Evolutionary conservation across 148 eudicot genomes (phyloP).

Genomic region (Simmondsia chinensis): DNA sequence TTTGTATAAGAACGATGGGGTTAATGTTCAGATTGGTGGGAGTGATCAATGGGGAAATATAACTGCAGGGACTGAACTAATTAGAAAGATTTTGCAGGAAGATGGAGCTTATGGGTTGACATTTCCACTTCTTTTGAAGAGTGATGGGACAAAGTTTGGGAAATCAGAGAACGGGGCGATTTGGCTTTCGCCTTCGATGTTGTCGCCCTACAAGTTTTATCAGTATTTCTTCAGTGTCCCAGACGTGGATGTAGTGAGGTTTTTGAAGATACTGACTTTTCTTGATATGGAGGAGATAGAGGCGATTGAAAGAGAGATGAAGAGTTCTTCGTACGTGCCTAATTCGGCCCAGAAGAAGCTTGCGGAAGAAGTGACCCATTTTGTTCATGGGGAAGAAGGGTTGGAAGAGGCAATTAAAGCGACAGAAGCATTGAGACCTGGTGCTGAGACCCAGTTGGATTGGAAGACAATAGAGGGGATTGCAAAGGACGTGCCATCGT

Average conservation of each 20-base stretch:
- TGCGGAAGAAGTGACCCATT: conserved; percentile 75
- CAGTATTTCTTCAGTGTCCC: conserved; percentile 78
- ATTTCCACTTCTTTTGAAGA: conserved; percentile 74
- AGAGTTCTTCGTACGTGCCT: conserved; percentile 37
- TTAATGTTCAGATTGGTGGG: conserved; percentile 79
- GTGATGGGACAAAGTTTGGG: conserved; percentile 82
- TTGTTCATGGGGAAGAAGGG: conserved; percentile 83
- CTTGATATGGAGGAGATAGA: conserved; percentile 54
- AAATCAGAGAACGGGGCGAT: conserved; percentile 87
- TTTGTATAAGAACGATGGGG: conserved; percentile 42
- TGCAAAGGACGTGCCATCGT: conserved; percentile 73
- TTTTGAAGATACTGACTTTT: conserved; percentile 68
- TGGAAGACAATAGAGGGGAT: conserved; percentile 60
- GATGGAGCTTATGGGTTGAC: conserved; percentile 70
- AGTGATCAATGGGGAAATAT: conserved; percentile 98
- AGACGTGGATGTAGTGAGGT: conserved; percentile 62
- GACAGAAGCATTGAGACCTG: conserved; percentile 75
- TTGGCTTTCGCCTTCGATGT: conserved; percentile 65
- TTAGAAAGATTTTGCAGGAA: conserved; percentile 41
- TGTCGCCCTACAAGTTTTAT: conserved; percentile 82
- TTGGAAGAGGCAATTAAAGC: conserved; percentile 76
- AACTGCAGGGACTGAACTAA: conserved; percentile 84
- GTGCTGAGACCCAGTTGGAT: conserved; percentile 62
- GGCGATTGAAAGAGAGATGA: conserved; percentile 50
- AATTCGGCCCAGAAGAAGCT: conserved; percentile 70